Evolutionary conservation across 2,329 filamentous ascomycete genomes (phyloP).

Genomic region (Epichloe gansuensis): DNA sequence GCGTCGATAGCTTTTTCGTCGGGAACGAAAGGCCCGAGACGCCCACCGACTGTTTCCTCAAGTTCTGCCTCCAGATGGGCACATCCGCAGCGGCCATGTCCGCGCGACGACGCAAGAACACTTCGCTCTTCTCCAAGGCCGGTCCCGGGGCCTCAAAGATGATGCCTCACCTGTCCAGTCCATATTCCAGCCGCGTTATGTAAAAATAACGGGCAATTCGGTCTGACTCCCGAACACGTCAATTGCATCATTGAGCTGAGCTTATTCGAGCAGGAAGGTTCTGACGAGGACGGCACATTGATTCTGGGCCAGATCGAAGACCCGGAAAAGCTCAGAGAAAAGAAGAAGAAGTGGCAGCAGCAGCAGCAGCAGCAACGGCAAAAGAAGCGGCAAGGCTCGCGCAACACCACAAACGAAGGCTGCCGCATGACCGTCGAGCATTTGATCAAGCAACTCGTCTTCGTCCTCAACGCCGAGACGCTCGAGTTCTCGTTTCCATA

Average conservation of each 20-base stretch:
- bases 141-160: slow-evolving; percentile 16
- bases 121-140: slow-evolving; percentile 11
- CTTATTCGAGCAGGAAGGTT: slow-evolving; percentile 6
- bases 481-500: slow-evolving; percentile 29
- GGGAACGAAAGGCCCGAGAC: slow-evolving; percentile 20
- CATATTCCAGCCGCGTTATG: slow-evolving; percentile 19
- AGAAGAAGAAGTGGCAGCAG: neutral
- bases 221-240: neutral
- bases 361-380: neutral
- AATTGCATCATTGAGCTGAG: neutral
- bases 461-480: slow-evolving; percentile 24
- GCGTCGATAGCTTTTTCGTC: slow-evolving; percentile 22
- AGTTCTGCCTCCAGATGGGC: slow-evolving; percentile 27
- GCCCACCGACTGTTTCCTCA: slow-evolving; percentile 22
- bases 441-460: slow-evolving; percentile 20
- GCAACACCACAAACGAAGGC: neutral
- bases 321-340: slow-evolving; percentile 7
- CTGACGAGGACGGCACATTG: slow-evolving; percentile 8
- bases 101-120: neutral
- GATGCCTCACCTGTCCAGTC: slow-evolving; percentile 17
- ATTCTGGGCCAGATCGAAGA: slow-evolving; percentile 11
- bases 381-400: neutral
- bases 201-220: neutral
- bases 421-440: slow-evolving; percentile 10
- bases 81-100: slow-evolving; percentile 13